Base-by-base conservation (phyloP, 1,139 yeast genomes). In the Hyphopichia buzzinii region DNA sequence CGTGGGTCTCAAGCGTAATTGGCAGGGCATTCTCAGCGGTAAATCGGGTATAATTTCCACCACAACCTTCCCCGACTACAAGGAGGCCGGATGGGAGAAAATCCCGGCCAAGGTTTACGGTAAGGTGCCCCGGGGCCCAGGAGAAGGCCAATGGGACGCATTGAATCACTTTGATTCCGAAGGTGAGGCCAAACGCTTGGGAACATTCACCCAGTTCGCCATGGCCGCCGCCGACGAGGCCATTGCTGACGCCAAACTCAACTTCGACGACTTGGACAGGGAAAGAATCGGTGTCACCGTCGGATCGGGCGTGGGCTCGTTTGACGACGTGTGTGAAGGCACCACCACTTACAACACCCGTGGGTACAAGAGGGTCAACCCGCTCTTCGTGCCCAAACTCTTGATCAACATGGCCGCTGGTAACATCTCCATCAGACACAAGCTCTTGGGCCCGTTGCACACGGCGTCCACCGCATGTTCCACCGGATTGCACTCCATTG, bases 331-430 rank as follows among this genome's bases (percentile, higher is more conserved):
- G 1, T 83, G 77, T 51, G 79, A 76, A 31, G 81, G 82, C 55
- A 59, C 85, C 12, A 64, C 75, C 8, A 67, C 62, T 3, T 82
- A 77, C 45, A 51, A 60, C 17, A 46, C 50, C 4, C 54, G 64
- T 4, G 95, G 95, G 0, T 84, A 83, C 52, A 75, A 81, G 39
- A 81, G 79, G 47, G 81, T 89, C 2, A 85, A 87, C 35, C 98
- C 98, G 1, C 59, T 89, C 39, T 85, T 90, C 55, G 80, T 94
- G 10, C 97, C 98, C 1, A 81, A 77, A 47, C 63, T 90, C 32
- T 67, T 94, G 35, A 78, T 86, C 34, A 94, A 92, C 58, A 94
- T 94, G 97, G 96, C 96, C 0, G 89, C 92, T 0, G 97, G 98
- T 2, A 84, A 89, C 46, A 77, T 92, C 4, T 84, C 96, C 4